Evolutionary conservation across 495 filamentous ascomycete species (phyloP), one percentile per base, ranked within the genome.

Genomic region (Penicillium alfredii): DNA sequence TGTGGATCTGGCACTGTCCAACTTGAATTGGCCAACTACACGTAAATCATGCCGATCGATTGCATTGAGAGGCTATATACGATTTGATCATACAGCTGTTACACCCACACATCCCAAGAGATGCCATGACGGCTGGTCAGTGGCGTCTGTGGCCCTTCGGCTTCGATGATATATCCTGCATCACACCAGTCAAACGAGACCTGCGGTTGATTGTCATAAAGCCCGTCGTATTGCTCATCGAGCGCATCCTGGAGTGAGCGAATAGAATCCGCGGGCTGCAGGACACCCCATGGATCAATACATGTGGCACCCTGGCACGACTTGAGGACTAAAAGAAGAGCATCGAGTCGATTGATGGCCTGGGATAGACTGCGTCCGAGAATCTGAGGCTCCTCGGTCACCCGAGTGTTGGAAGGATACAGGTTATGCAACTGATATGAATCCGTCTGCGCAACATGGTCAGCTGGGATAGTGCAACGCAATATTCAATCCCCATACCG

Each of bases 281-380:
- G 63, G 1, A 68, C 64, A 27, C 61, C 44, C 80, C 79, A 84
- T 0, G 80, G 80, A 6, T 68, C 32, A 8, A 70, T 63, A 44
- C 80, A 83, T 0, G 69, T 71, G 20, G 41, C 35, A 3, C 66
- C 70, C 43, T 76, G 69, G 61, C 80, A 84, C 3, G 76, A 77
- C 49, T 84, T 82, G 20, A 81, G 58, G 3, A 83, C 75, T 16
- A 83, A 63, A 1, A 83, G 63, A 2, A 83, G 59, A 1, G 76
- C 67, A 47, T 84, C 78, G 0, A 83, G 56, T 3, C 79, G 72
- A 10, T 55, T 44, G 6, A 72, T 46, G 0, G 77, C 58, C 6
- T 69, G 60, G 0, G 50, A 34, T 0, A 79, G 44, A 7, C 64
- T 53, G 4, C 66, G 57, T 1, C 74, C 72, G 4, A 75, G 61